Percentiles rank a stretch among this genome's conserved stretches.
phyloP scores from a whole-genome alignment of 768 basidiomycete genomes.

The Auriscalpium orientale region DNA sequence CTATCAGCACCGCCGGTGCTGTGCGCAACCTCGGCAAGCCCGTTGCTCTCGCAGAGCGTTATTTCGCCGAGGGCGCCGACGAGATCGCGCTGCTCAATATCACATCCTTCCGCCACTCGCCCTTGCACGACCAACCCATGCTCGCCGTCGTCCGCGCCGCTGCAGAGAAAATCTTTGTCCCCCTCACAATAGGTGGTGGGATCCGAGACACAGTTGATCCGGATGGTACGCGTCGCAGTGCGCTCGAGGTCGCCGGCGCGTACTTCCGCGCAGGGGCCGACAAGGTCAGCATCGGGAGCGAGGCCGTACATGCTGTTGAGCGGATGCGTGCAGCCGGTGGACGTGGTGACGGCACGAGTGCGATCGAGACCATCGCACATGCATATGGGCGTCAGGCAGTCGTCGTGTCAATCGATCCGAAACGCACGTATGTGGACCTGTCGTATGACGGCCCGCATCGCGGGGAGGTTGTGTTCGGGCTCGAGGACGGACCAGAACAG shows the following conservation, averaged over 20 bases:
- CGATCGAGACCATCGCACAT: conserved; percentile 86
- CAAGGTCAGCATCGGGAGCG: conserved; percentile 96
- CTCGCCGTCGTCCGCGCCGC: conserved; percentile 88
- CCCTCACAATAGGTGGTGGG: conserved; percentile 97
- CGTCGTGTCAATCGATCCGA: conserved; percentile 95
- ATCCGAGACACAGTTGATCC: conserved; percentile 96
- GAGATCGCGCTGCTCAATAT: conserved; percentile 98
- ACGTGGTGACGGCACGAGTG: conserved; percentile 63
- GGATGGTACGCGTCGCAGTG: conserved; percentile 79
- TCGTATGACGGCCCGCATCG: conserved; percentile 63
- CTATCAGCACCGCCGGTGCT: conserved; percentile 49
- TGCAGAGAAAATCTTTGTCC: conserved; percentile 87
- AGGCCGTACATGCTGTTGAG: conserved; percentile 93
- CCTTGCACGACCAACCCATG: conserved; percentile 96
- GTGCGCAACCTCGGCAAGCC: conserved; percentile 98
- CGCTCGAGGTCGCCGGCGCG: conserved; percentile 89
- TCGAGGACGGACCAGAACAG: conserved; percentile 36
- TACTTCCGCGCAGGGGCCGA: conserved; percentile 98
- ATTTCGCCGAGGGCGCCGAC: conserved; percentile 86
- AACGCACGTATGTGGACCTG: conserved; percentile 70
- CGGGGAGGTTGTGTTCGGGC: conserved; percentile 48
- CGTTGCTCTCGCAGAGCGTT: conserved; percentile 79
- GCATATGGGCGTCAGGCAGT: conserved; percentile 95
- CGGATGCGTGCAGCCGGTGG: conserved; percentile 47
- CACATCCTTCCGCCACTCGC: conserved; percentile 96